Conservation (phyloP, 768 basidiomycete species). For the Suillus occidentalis region DNA sequence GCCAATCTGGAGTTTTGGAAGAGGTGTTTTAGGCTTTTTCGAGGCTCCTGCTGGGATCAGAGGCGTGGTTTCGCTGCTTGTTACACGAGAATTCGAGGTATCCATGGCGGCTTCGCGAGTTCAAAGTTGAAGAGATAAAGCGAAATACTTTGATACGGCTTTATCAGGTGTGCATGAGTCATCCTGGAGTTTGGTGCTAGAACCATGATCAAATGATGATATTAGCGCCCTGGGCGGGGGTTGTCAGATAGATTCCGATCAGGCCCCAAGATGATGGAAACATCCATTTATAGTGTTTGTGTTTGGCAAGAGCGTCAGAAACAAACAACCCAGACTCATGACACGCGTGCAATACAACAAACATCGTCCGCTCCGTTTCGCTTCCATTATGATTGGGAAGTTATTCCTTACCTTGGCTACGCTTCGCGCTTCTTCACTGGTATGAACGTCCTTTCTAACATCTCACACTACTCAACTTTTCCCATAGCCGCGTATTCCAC, state of each 20-base stretch:
- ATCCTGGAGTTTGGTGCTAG: not conserved
- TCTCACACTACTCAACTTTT: slow-evolving; percentile 6
- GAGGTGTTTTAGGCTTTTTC: not conserved
- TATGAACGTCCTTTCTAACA: slow-evolving; percentile 27
- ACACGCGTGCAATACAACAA: too few species aligned
- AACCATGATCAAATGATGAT: not conserved
- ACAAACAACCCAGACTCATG: not conserved
- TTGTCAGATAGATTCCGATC: too few species aligned
- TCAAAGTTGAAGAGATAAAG: not conserved
- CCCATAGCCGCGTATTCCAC: slow-evolving; percentile 76
- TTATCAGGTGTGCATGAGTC: not conserved
- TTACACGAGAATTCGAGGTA: not conserved
- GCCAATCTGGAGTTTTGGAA: not conserved
- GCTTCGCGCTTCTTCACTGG: slow-evolving; percentile 55
- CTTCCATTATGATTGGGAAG: slow-evolving; percentile 44
- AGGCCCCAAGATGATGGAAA: not conserved
- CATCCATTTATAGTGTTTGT: not conserved
- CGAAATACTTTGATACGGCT: too few species aligned
- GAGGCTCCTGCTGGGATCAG: not conserved
- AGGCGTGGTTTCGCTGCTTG: not conserved
- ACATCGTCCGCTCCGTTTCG: not conserved
- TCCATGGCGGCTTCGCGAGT: not conserved
- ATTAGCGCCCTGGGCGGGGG: not conserved
- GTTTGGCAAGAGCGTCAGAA: slow-evolving; percentile 1
- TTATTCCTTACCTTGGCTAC: slow-evolving; percentile 47